phyloP scores from a whole-genome alignment of 2,329 filamentous ascomycete genomes.

The Rhinocladiella similis region DNA sequence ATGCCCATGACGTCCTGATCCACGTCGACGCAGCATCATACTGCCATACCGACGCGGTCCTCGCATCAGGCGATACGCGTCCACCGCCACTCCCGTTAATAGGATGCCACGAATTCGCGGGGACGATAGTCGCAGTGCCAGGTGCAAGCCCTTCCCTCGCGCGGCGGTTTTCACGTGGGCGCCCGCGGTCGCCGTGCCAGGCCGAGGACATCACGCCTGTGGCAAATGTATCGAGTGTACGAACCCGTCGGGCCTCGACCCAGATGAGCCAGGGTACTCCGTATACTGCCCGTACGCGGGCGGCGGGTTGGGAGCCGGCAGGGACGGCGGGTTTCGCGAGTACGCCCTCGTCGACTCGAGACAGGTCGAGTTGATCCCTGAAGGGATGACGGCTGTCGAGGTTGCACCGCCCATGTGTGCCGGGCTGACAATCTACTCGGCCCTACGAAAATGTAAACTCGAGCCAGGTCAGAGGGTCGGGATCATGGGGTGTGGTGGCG shows the following conservation, averaged over 20 bases:
- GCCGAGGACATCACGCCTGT: constrained; percentile 9
- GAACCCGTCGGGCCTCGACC: constrained; percentile 31
- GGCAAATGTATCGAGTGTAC: constrained; percentile 25
- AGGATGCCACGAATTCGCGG: constrained; percentile 48
- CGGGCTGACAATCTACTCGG: constrained; percentile 43
- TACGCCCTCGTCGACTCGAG: constrained; percentile 28
- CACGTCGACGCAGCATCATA: constrained; percentile 48
- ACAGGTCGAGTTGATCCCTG: constrained; percentile 31
- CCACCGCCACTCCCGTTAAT: constrained; percentile 41
- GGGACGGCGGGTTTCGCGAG: constrained; percentile 26
- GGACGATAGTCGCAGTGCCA: constrained; percentile 38
- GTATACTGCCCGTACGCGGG: constrained; percentile 14
- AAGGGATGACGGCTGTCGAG: constrained; percentile 36
- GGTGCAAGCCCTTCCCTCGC: neutral
- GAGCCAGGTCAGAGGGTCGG: constrained; percentile 32
- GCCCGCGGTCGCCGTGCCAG: constrained; percentile 9
- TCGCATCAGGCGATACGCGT: constrained; percentile 37
- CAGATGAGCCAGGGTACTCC: constrained; percentile 6
- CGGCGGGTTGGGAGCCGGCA: constrained; percentile 8
- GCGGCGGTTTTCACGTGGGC: constrained; percentile 2
- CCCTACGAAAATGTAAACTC: constrained; percentile 35
- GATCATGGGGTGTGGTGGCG: constrained; percentile 36
- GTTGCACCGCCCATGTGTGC: constrained; percentile 45
- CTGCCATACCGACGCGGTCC: constrained; percentile 45
- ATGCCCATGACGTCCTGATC: constrained; percentile 44